Evolutionary conservation across 2,329 filamentous ascomycete genomes (phyloP).

Genomic region (Cercospora zeina): DNA sequence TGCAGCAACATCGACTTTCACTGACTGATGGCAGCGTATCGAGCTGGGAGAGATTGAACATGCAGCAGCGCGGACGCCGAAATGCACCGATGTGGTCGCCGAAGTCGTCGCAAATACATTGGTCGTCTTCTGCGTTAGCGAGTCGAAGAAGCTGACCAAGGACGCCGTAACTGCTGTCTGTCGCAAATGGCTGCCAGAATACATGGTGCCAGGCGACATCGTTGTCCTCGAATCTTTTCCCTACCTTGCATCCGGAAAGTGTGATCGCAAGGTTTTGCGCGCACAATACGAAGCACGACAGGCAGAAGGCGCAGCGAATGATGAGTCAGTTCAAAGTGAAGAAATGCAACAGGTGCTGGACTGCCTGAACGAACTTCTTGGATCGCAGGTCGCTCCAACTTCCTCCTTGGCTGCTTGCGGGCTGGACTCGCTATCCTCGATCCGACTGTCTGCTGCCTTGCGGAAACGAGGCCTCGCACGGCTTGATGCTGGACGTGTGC

Average conservation of each 20-base stretch:
- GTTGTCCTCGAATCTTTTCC: constrained; percentile 66
- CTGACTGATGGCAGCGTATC: constrained; percentile 55
- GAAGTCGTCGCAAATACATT: constrained; percentile 67
- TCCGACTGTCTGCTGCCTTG: constrained; percentile 64
- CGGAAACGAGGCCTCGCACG: constrained; percentile 55
- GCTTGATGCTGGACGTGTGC: constrained; percentile 61
- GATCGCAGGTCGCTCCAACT: constrained; percentile 23
- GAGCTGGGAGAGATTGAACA: constrained; percentile 64
- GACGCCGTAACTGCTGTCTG: constrained; percentile 61
- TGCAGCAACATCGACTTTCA: background rate
- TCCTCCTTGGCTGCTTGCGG: constrained; percentile 57
- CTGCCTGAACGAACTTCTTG: constrained; percentile 30
- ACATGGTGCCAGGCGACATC: constrained; percentile 79
- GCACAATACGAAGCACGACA: constrained; percentile 51
- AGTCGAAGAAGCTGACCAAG: constrained; percentile 39
- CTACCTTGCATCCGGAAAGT: constrained; percentile 77
- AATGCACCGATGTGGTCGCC: constrained; percentile 66
- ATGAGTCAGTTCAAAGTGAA: constrained; percentile 10
- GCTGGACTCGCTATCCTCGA: constrained; percentile 66
- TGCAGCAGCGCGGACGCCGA: constrained; percentile 60
- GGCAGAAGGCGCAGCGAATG: constrained; percentile 35
- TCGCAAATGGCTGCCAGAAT: constrained; percentile 72
- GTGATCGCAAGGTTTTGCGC: constrained; percentile 68
- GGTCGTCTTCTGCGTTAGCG: constrained; percentile 70
- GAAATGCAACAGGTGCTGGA: constrained; percentile 20